A percentile compares a stretch with the other conserved stretches of the same genome.
Evolutionary conservation across 1,139 yeast species (phyloP).

Genomic region (Magnusiomyces ingens): DNA sequence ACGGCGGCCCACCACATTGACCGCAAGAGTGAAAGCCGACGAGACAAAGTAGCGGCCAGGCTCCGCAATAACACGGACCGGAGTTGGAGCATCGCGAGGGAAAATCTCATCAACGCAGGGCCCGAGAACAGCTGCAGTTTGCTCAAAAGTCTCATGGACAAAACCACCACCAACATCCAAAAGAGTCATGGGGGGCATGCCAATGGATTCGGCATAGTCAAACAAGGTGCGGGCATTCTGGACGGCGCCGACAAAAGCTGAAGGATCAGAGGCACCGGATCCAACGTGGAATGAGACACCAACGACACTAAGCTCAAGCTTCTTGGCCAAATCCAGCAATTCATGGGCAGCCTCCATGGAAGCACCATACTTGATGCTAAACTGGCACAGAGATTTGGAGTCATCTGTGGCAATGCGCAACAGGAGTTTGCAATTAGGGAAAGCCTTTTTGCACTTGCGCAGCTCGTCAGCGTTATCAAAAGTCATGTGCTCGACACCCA

Average conservation of each 20-base stretch:
- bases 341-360: constrained; percentile 47
- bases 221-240: constrained; percentile 67
- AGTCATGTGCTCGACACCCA: constrained; percentile 64
- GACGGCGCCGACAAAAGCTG: constrained; percentile 64
- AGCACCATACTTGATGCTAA: constrained; percentile 89
- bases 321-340: constrained; percentile 57
- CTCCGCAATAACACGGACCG: constrained; percentile 71
- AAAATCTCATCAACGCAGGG: constrained; percentile 52
- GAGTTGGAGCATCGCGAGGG: constrained; percentile 36
- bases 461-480: constrained; percentile 87
- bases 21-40: constrained; percentile 76
- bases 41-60: constrained; percentile 92
- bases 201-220: constrained; percentile 46
- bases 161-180: constrained; percentile 96
- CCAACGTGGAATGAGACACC: constrained; percentile 98
- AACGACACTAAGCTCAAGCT: constrained; percentile 53
- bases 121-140: constrained; percentile 55
- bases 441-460: constrained; percentile 58
- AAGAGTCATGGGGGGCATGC: constrained; percentile 42
- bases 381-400: constrained; percentile 76
- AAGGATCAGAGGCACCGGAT: constrained; percentile 78
- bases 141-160: constrained; percentile 56
- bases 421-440: constrained; percentile 64
- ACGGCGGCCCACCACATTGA: constrained; percentile 80
- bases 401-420: constrained; percentile 88